phyloP scores from a whole-genome alignment of 441 rosid genomes.

The Metrosideros polymorpha region DNA sequence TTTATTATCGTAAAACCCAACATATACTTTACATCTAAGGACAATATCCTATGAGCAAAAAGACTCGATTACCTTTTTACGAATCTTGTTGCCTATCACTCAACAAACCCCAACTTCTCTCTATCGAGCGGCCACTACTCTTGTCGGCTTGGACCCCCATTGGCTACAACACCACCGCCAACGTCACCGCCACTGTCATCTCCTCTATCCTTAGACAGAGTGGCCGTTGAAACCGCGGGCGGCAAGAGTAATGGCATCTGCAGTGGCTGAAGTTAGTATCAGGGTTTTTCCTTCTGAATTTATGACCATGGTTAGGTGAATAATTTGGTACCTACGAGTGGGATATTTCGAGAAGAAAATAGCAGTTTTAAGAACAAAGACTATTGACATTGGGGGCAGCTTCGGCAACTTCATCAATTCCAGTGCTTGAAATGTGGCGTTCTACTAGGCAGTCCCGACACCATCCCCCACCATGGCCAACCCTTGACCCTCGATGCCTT shows the following conservation, averaged over 20 bases:
- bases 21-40: background rate
- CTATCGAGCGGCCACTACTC: background rate
- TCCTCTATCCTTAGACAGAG: too few species aligned
- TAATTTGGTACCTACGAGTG: too few species aligned
- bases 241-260: too few species aligned
- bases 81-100: background rate
- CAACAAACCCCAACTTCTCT: background rate
- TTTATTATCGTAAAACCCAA: accelerated
- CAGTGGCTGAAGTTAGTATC: too few species aligned
- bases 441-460: background rate
- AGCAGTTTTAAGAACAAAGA: too few species aligned
- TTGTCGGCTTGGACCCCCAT: background rate
- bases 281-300: too few species aligned
- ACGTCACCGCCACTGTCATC: too few species aligned
- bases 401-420: background rate
- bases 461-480: background rate
- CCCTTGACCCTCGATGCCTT: background rate
- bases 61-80: background rate
- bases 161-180: too few species aligned
- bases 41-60: background rate
- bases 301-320: too few species aligned
- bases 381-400: too few species aligned
- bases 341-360: too few species aligned
- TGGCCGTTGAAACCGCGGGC: too few species aligned
- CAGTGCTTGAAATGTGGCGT: background rate